Evolutionary conservation across 2,329 filamentous ascomycete genomes (phyloP), one percentile per base, ranked within the genome.

Genomic region (Aspergillus chevalieri): DNA sequence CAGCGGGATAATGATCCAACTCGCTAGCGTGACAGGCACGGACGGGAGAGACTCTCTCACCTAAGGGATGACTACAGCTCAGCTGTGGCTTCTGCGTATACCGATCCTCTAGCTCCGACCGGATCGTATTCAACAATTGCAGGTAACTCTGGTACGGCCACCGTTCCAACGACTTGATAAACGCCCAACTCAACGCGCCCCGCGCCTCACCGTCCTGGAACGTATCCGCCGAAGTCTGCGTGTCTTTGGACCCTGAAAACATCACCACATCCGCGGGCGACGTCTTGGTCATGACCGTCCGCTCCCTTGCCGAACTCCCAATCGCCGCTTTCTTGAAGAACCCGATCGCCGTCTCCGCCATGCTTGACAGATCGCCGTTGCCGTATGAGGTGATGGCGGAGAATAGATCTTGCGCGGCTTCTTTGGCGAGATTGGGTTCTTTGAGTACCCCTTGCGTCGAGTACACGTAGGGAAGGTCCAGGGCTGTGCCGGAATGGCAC

Each of bases 131-230:
- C 57, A 98, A 79, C 47, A 98, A 77, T 75, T 95, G 85, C 48
- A 96, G 85, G 64, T 98, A 98, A 73, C 86, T 95, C 75, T 97
- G 92, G 64, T 95, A 84, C 0, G 89, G 89, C 65, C 93, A 92
- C 73, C 90, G 87, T 77, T 87, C 89, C 64, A 96, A 78, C 1
- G 91, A 84, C 6, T 82, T 84, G 67, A 97, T 92, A 69, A 98
- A 98, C 1, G 93, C 93, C 83, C 87, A 96, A 10, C 89, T 95
- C 88, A 98, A 93, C 66, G 93, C 93, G 46, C 93, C 93, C 0
- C 92, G 96, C 43, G 93, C 92, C 73, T 96, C 81, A 47, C 89
- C 84, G 45, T 81, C 83, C 59, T 97, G 95, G 34, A 85, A 89
- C 6, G 93, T 92, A 69, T 98, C 93, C 70, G 89, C 88, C 67